Evolutionary conservation across 2,329 filamentous ascomycete species (phyloP).

Genomic region (Mollisia scopiformis): DNA sequence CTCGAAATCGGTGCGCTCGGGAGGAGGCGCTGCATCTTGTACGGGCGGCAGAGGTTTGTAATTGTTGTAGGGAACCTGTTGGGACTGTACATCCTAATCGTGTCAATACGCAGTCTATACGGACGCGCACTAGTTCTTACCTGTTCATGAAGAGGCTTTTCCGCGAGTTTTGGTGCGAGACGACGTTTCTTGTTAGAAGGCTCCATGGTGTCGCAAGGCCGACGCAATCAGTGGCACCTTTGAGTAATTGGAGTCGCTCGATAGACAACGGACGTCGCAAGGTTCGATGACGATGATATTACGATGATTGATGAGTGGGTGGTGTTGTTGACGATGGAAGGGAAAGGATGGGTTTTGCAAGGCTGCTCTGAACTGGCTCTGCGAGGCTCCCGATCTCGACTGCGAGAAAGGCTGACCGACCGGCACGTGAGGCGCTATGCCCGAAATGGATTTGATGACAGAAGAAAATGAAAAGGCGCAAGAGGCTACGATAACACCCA

Average conservation of each 20-base stretch:
- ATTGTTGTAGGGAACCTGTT: slow-evolving; percentile 31
- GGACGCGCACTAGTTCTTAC: slow-evolving; percentile 24
- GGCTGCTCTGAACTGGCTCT: slow-evolving; percentile 16
- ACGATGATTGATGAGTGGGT: slow-evolving; percentile 27
- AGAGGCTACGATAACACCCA: background rate
- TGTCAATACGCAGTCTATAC: background rate
- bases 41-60: slow-evolving; percentile 34
- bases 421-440: background rate
- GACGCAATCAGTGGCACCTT: slow-evolving; percentile 14
- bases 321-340: slow-evolving; percentile 24
- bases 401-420: background rate
- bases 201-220: slow-evolving; percentile 33
- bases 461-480: background rate
- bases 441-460: background rate
- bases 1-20: slow-evolving; percentile 58
- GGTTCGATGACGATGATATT: slow-evolving; percentile 7
- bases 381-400: background rate
- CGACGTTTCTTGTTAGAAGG: slow-evolving; percentile 39
- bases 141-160: slow-evolving; percentile 37
- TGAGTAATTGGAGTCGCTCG: slow-evolving; percentile 19
- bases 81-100: slow-evolving; percentile 28
- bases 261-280: slow-evolving; percentile 3
- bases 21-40: slow-evolving; percentile 35
- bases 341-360: slow-evolving; percentile 19
- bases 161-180: slow-evolving; percentile 38